Percentiles rank a stretch among this genome's conserved stretches.
Evolutionary conservation across 345 rosid genomes (phyloP).

Genomic region (Citrus sinensis): DNA sequence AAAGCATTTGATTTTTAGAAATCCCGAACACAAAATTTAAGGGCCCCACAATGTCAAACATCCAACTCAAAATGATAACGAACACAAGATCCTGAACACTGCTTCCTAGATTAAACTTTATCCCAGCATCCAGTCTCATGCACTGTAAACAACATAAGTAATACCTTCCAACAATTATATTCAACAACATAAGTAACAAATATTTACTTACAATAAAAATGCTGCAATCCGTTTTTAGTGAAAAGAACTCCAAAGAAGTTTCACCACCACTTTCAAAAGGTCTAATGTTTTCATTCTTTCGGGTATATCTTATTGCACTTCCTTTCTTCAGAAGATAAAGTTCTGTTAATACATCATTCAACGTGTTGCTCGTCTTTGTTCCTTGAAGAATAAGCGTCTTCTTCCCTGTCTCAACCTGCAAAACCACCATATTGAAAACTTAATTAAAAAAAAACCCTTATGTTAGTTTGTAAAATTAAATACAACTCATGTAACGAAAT

Average conservation of each 20-base stretch:
- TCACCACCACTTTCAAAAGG: conserved; percentile 91
- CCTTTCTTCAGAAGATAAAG: conserved; percentile 73
- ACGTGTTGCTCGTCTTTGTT: conserved; percentile 69
- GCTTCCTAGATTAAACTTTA: neutral
- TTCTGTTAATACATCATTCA: conserved; percentile 66
- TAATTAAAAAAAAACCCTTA: no score
- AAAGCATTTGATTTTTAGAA: no score
- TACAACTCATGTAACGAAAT: no score
- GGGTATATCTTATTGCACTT: conserved; percentile 64
- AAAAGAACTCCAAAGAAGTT: conserved; percentile 85
- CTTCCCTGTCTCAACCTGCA: conserved; percentile 87
- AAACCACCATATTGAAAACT: neutral
- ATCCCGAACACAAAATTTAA: neutral
- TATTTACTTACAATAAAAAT: conserved; percentile 64
- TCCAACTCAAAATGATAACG: neutral
- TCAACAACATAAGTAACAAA: neutral
- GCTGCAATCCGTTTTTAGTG: conserved; percentile 89
- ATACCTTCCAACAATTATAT: neutral
- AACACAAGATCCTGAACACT: neutral
- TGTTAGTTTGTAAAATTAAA: no score
- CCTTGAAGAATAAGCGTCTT: conserved; percentile 92
- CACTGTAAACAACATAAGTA: neutral
- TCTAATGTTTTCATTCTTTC: conserved; percentile 87
- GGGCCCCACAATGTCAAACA: neutral
- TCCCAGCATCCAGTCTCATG: neutral